These are phyloP conservation scores for Camelina hispida DNA, from an alignment of 345 rosid genomes.

Conservation along the genomic window DNA sequence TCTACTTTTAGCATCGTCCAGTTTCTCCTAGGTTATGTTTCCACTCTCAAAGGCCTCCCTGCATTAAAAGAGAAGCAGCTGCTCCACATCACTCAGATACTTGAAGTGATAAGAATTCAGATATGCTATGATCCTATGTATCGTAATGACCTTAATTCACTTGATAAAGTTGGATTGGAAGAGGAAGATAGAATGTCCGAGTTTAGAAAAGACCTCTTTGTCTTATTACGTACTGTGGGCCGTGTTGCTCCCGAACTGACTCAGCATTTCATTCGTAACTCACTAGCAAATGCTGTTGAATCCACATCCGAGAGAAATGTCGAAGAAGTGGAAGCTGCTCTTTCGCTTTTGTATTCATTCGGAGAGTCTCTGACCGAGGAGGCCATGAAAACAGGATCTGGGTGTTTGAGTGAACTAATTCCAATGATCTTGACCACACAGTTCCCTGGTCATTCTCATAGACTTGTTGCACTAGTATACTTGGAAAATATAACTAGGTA, in stretches of 20 bases:
- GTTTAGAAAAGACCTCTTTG: conserved; percentile 82
- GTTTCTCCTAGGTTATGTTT: conserved; percentile 79
- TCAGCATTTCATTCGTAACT: conserved; percentile 72
- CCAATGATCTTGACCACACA: conserved; percentile 73
- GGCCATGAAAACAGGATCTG: conserved; percentile 68
- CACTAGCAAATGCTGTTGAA: conserved; percentile 66
- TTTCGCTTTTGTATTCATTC: conserved; percentile 85
- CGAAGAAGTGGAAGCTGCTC: conserved; percentile 96
- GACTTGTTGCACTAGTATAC: conserved; percentile 86
- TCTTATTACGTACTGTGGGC: conserved; percentile 76
- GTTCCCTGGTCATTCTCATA: conserved; percentile 85
- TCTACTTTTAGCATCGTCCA: conserved; percentile 69
- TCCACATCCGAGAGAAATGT: conserved; percentile 70
- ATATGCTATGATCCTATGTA: conserved; percentile 75
- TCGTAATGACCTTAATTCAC: conserved; percentile 66
- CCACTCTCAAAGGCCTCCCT: conserved; percentile 75
- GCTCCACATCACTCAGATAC: conserved; percentile 67
- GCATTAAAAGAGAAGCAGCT: conserved; percentile 75
- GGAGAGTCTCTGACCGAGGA: conserved; percentile 90
- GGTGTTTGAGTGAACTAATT: conserved; percentile 71
- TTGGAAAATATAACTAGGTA: conserved; percentile 84
- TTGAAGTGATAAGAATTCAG: conserved; percentile 81
- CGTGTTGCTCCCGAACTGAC: conserved; percentile 89
- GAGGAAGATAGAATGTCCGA: conserved; percentile 92
- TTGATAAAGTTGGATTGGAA: conserved; percentile 88